A percentile compares a stretch with the other conserved stretches of the same genome.
phyloP scores from a whole-genome alignment of 2,329 filamentous ascomycete species.

The Plenodomus tracheiphilus region DNA sequence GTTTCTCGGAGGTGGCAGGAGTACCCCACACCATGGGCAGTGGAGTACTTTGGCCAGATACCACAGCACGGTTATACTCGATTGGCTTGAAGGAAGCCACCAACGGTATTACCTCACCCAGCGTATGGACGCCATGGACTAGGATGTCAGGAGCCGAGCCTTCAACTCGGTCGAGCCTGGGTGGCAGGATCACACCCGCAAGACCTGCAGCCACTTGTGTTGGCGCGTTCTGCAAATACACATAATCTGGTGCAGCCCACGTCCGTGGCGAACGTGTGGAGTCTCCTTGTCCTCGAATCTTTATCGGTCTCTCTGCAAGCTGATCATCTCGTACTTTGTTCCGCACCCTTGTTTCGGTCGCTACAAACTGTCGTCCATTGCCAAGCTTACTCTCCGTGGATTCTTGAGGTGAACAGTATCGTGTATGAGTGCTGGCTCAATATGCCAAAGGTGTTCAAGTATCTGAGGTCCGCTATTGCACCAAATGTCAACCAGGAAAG shows the following conservation, averaged over 20 bases:
- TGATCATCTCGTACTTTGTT: background rate
- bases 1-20: too few species aligned
- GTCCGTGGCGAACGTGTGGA: conserved; percentile 5
- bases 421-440: conserved; percentile 4
- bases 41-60: too few species aligned
- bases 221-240: conserved; percentile 3
- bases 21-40: too few species aligned
- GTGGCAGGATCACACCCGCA: conserved; percentile 13
- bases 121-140: conserved; percentile 14
- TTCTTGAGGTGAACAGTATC: conserved; percentile 1
- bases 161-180: conserved; percentile 12
- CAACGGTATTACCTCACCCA: conserved; percentile 19
- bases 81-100: conserved; percentile 26
- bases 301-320: background rate
- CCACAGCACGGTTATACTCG: too few species aligned
- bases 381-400: background rate
- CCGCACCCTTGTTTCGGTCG: background rate
- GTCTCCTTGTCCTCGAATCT: background rate
- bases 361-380: background rate
- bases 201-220: conserved; percentile 9
- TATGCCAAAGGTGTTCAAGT: conserved; percentile 31
- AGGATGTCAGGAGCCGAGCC: conserved; percentile 11
- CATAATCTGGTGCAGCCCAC: conserved; percentile 16
- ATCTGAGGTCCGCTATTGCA: conserved; percentile 31
- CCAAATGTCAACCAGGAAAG: conserved; percentile 29